These are phyloP conservation scores for Didymella lethalis DNA, from an alignment of 2,329 filamentous ascomycete species.

Conservation along the genomic window DNA sequence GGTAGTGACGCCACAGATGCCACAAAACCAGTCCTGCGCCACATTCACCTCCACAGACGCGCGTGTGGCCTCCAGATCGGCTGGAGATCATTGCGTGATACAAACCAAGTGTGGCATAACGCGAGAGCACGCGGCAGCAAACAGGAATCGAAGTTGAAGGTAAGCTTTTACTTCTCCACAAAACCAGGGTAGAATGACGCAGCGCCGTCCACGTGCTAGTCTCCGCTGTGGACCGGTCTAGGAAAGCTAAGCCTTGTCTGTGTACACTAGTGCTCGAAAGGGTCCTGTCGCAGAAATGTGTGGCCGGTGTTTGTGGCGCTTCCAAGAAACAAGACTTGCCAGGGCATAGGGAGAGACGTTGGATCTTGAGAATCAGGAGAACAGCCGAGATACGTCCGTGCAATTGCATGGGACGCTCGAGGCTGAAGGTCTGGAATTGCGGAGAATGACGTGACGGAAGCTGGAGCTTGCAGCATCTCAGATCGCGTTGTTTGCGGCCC, in stretches of 20 bases:
- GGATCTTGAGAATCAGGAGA: constrained; percentile 2
- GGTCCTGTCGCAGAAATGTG: constrained; percentile 22
- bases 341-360: constrained; percentile 12
- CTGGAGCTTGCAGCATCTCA: constrained; percentile 17
- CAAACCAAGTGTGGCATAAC: constrained; percentile 17
- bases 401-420: constrained; percentile 8
- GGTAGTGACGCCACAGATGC: constrained; percentile 27
- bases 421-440: constrained; percentile 18
- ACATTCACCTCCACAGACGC: constrained; percentile 18
- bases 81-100: constrained; percentile 22
- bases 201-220: constrained; percentile 28
- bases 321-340: constrained; percentile 13
- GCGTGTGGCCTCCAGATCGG: constrained; percentile 20
- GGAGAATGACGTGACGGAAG: constrained; percentile 26
- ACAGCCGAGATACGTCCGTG: constrained; percentile 9
- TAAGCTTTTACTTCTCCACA: constrained; percentile 39
- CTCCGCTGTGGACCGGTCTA: constrained; percentile 22
- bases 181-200: constrained; percentile 38
- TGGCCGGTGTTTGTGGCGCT: constrained; percentile 29
- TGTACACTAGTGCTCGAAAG: constrained; percentile 14
- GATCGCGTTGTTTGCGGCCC: constrained; percentile 27
- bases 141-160: constrained; percentile 32
- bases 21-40: constrained; percentile 13
- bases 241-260: constrained; percentile 20
- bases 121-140: constrained; percentile 21